A percentile compares a stretch with the other conserved stretches of the same genome.
Evolutionary conservation across 768 basidiomycete genomes (phyloP).

Genomic region (Boletus rufocinnamomeus): DNA sequence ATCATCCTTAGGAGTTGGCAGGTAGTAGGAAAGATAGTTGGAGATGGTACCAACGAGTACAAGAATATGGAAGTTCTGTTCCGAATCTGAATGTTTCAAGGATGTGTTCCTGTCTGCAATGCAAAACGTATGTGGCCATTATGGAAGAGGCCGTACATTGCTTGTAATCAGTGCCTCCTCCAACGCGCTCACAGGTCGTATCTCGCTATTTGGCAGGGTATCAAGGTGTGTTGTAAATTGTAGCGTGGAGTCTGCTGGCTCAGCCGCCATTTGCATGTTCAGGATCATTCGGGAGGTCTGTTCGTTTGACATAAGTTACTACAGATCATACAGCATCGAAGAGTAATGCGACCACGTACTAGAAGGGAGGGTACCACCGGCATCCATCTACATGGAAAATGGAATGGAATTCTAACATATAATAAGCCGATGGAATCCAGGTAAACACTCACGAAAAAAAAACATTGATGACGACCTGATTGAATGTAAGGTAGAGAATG

Average conservation of each 20-base stretch:
- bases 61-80: background rate
- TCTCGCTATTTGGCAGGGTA: background rate
- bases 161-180: background rate
- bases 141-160: background rate
- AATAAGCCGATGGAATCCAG: background rate
- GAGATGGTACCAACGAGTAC: background rate
- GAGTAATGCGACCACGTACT: slow-evolving; percentile 2
- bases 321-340: background rate
- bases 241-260: slow-evolving; percentile 4
- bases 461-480: slow-evolving; percentile 13
- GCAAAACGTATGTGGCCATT: background rate
- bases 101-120: background rate
- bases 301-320: background rate
- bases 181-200: background rate
- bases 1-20: background rate
- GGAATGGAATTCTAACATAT: too few relatives aligned
- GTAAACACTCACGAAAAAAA: slow-evolving; percentile 18
- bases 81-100: background rate
- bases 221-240: slow-evolving; percentile 17
- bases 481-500: slow-evolving; percentile 1
- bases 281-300: slow-evolving; percentile 26
- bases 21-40: background rate
- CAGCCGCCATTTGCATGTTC: slow-evolving; percentile 19
- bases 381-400: slow-evolving; percentile 16
- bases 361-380: slow-evolving; percentile 11